Evolutionary conservation across 208 protist genomes (phyloP).

Genomic region (Crithidia acanthocephali): DNA sequence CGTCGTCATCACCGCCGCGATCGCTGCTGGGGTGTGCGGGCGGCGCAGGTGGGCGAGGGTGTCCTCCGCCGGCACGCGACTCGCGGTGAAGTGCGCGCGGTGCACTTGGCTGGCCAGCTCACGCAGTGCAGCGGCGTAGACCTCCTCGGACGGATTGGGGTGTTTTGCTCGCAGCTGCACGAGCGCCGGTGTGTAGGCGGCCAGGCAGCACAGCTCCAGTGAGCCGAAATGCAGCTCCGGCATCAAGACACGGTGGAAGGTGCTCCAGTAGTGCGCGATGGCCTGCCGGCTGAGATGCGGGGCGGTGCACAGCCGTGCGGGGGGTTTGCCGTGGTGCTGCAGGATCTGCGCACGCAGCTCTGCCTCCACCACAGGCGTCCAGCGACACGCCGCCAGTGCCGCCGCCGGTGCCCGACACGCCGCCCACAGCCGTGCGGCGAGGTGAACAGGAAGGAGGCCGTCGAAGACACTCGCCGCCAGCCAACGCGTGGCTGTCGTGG

Average conservation of each 20-base stretch:
- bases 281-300: conserved; percentile 38
- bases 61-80: conserved; percentile 29
- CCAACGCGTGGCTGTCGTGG: conserved; percentile 17
- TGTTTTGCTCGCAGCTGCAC: conserved; percentile 23
- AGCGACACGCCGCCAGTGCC: conserved; percentile 45
- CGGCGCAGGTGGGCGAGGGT: conserved; percentile 24
- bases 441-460: conserved; percentile 35
- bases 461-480: conserved; percentile 41
- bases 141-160: conserved; percentile 10
- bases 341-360: conserved; percentile 58
- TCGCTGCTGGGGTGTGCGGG: conserved; percentile 16
- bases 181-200: conserved; percentile 56
- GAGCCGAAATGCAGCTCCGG: conserved; percentile 66
- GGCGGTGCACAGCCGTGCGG: conserved; percentile 43
- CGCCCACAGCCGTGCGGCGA: conserved; percentile 41
- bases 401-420: conserved; percentile 29
- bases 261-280: conserved; percentile 74
- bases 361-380: conserved; percentile 55
- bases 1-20: conserved; percentile 30
- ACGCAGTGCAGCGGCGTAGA: conserved; percentile 8
- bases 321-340: conserved; percentile 34
- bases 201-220: conserved; percentile 73
- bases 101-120: conserved; percentile 33
- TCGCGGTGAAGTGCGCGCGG: conserved; percentile 22
- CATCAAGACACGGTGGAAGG: conserved; percentile 51